Conservation (phyloP, 768 basidiomycete genomes). For the Termitomyces sp. region DNA sequence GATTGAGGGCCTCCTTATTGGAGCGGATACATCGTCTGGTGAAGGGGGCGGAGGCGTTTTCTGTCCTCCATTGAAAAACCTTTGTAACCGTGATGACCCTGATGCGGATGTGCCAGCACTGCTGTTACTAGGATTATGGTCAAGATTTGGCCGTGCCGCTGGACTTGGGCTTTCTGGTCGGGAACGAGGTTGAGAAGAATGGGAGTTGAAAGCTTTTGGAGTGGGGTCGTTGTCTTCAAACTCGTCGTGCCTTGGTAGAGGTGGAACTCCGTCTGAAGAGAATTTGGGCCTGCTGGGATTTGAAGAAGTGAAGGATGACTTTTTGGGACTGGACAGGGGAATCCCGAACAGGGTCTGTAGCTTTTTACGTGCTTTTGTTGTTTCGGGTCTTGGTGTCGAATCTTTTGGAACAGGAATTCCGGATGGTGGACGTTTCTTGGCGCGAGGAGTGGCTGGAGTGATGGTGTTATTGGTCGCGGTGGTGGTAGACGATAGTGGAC, state of each 20-base stretch:
- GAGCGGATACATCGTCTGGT: constrained; percentile 19
- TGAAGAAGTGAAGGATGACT: constrained; percentile 40
- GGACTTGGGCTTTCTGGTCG: constrained; percentile 33
- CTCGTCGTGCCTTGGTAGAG: constrained; percentile 18
- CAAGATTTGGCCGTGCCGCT: constrained; percentile 21
- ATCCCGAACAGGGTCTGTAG: constrained; percentile 48
- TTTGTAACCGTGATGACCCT: constrained; percentile 21
- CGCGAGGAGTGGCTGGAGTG: constrained; percentile 53
- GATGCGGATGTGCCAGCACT: constrained; percentile 25
- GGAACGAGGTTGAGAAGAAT: constrained; percentile 20
- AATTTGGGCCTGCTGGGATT: constrained; percentile 25
- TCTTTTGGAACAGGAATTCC: constrained; percentile 25
- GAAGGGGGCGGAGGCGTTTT: constrained; percentile 18
- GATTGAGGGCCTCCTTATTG: constrained; percentile 14
- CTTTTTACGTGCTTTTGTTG: constrained; percentile 39
- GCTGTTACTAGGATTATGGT: constrained; percentile 19
- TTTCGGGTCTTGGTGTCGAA: constrained; percentile 24
- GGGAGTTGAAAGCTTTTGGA: constrained; percentile 29
- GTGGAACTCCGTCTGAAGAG: constrained; percentile 21
- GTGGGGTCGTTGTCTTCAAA: constrained; percentile 24
- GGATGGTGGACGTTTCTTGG: constrained; percentile 27
- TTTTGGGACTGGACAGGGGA: constrained; percentile 34
- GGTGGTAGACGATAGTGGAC: constrained; percentile 67
- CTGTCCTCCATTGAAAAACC: constrained; percentile 17
- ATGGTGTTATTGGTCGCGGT: constrained; percentile 61